These are phyloP conservation scores for Pseudozyma sp. DNA, from an alignment of 1,284 basidiomycete genomes.

Conservation along the genomic window DNA sequence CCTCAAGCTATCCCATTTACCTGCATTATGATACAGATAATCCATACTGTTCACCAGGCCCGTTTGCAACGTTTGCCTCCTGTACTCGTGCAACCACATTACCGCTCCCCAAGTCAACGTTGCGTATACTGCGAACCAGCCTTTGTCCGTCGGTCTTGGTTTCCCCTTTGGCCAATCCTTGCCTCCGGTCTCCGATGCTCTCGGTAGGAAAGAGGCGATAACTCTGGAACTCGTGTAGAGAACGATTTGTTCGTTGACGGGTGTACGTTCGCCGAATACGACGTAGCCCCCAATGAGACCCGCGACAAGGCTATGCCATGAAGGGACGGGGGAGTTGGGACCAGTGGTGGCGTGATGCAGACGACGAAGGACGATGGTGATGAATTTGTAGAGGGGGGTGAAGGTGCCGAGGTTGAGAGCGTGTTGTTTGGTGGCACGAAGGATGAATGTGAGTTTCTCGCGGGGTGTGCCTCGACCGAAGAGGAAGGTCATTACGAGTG, in stretches of 20 bases:
- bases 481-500: slow-evolving; percentile 95
- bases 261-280: slow-evolving; percentile 92
- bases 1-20: slow-evolving; percentile 66
- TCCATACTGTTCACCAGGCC: slow-evolving; percentile 79
- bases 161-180: slow-evolving; percentile 58
- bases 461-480: slow-evolving; percentile 73
- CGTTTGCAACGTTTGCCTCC: slow-evolving; percentile 87
- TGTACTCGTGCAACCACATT: slow-evolving; percentile 93
- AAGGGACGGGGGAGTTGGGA: slow-evolving; percentile 81
- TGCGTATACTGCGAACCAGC: slow-evolving; percentile 87
- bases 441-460: slow-evolving; percentile 78
- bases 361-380: slow-evolving; percentile 83
- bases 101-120: slow-evolving; percentile 94
- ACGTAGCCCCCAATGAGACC: slow-evolving; percentile 91
- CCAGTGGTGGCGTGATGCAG: slow-evolving; percentile 72
- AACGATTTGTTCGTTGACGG: slow-evolving; percentile 99
- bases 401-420: slow-evolving; percentile 91
- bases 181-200: slow-evolving; percentile 48
- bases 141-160: slow-evolving; percentile 72
- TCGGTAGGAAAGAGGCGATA: slow-evolving; percentile 63
- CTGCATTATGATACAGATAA: slow-evolving; percentile 67
- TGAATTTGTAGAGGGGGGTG: slow-evolving; percentile 89
- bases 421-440: slow-evolving; percentile 88
- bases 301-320: slow-evolving; percentile 83
- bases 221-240: slow-evolving; percentile 75